Conservation (phyloP, 2,329 filamentous ascomycete species). For the Colletotrichum camelliae region DNA sequence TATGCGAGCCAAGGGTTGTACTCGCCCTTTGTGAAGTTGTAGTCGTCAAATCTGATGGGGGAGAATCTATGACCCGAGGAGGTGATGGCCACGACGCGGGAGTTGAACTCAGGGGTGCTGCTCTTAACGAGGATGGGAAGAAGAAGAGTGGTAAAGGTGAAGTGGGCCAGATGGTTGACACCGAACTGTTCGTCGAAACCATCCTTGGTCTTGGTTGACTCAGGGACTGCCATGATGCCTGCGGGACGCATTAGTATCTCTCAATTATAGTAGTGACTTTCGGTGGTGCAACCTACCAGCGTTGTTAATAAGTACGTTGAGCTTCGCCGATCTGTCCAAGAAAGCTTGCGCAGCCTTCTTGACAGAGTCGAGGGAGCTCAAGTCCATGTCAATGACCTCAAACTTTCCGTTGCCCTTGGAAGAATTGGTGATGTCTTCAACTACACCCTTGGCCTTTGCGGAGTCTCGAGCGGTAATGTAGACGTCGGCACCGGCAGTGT, state of each 20-base stretch:
- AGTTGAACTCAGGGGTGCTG: conserved; percentile 41
- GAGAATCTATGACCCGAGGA: conserved; percentile 44
- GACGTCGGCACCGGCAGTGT: conserved; percentile 46
- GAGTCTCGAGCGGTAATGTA: conserved; percentile 47
- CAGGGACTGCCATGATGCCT: conserved; percentile 23
- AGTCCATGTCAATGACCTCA: conserved; percentile 37
- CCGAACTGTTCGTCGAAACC: conserved; percentile 48
- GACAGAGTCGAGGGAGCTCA: conserved; percentile 35
- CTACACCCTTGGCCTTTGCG: conserved; percentile 30
- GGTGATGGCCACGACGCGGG: conserved; percentile 51
- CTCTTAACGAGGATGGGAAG: conserved; percentile 45
- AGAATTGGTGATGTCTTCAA: conserved; percentile 15
- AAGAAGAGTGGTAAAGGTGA: conserved; percentile 57
- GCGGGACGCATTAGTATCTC: background rate
- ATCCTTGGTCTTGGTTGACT: conserved; percentile 21
- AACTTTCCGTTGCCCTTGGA: conserved; percentile 26
- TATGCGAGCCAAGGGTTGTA: conserved; percentile 39
- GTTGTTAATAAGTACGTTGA: conserved; percentile 45
- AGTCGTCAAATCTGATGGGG: conserved; percentile 40
- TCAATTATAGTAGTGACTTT: fast-evolving
- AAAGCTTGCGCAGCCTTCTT: conserved; percentile 26
- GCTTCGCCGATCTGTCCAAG: conserved; percentile 14
- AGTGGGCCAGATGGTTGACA: conserved; percentile 58
- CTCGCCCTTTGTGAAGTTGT: conserved; percentile 35
- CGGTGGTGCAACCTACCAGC: conserved; percentile 32